phyloP scores from a whole-genome alignment of 1,139 yeast genomes.

The Lodderomyces orthopsilosis region DNA sequence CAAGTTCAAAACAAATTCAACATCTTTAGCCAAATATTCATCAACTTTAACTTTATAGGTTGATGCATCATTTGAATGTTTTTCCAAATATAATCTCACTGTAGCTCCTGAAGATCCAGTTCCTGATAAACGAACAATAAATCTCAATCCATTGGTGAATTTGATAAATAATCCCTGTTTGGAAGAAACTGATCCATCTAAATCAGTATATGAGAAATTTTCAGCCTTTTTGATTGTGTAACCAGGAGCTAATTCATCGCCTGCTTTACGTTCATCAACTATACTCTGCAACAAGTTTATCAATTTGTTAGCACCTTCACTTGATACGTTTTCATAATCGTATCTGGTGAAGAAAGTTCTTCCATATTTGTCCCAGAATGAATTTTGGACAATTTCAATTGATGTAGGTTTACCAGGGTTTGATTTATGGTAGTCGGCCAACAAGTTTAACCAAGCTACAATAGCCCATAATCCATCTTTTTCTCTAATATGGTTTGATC shows the following conservation, averaged over 20 bases:
- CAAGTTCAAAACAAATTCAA: constrained; percentile 61
- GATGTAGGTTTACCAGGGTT: constrained; percentile 53
- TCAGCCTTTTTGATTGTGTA: constrained; percentile 70
- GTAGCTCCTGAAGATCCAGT: constrained; percentile 99
- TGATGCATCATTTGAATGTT: constrained; percentile 62
- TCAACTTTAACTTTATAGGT: constrained; percentile 59
- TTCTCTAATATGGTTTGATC: constrained; percentile 95
- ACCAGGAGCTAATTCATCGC: constrained; percentile 42
- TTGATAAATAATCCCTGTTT: constrained; percentile 91
- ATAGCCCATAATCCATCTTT: constrained; percentile 98
- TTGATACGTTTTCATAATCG: constrained; percentile 82
- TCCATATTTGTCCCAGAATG: constrained; percentile 91
- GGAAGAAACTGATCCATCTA: constrained; percentile 88
- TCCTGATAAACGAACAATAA: constrained; percentile 90
- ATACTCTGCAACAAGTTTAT: constrained; percentile 52
- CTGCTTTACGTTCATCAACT: constrained; percentile 37
- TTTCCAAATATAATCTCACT: constrained; percentile 87
- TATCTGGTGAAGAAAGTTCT: constrained; percentile 97
- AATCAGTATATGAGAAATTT: constrained; percentile 88
- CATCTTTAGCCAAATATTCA: constrained; percentile 62
- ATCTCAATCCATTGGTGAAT: constrained; percentile 77
- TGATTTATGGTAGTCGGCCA: constrained; percentile 73
- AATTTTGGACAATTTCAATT: constrained; percentile 74
- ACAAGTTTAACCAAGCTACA: constrained; percentile 92
- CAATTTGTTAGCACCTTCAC: constrained; percentile 73